Evolutionary conservation across 805 yeast species (phyloP).

Genomic region (Blastobotrys mokoenaii): DNA sequence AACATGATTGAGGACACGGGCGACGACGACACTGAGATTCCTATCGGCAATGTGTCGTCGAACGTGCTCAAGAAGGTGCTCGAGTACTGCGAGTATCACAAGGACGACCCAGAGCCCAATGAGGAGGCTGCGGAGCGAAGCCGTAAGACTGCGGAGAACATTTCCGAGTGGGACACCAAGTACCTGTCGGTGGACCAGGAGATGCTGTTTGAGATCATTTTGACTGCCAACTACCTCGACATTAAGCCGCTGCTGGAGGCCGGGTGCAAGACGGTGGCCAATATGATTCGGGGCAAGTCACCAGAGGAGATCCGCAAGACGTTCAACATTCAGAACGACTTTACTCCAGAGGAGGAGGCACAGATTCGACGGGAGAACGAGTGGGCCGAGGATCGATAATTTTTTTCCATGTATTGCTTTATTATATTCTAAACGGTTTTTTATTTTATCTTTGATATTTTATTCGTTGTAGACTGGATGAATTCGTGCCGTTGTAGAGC

Average conservation of each 20-base stretch:
- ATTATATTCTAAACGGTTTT: not conserved
- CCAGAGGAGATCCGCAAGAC: constrained; percentile 40
- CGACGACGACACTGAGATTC: constrained; percentile 61
- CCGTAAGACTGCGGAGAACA: constrained; percentile 72
- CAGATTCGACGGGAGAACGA: constrained; percentile 39
- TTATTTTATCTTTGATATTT: not conserved
- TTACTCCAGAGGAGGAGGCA: constrained; percentile 41
- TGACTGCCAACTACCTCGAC: constrained; percentile 41
- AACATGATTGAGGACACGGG: constrained; percentile 66
- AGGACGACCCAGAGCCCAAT: constrained; percentile 65
- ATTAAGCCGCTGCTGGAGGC: constrained; percentile 38
- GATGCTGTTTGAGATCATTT: constrained; percentile 40
- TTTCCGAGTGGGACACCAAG: constrained; percentile 92
- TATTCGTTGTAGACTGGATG: too few relatives aligned
- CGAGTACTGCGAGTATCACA: constrained; percentile 95
- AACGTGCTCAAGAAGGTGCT: constrained; percentile 77
- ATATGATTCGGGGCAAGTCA: constrained; percentile 39
- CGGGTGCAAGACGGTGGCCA: constrained; percentile 42
- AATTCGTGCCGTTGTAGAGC: too few relatives aligned
- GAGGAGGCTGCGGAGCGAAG: constrained; percentile 60
- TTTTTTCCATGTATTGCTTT: not conserved
- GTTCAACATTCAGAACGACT: constrained; percentile 38
- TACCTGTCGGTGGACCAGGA: constrained; percentile 84
- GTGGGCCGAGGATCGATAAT: constrained; percentile 36
- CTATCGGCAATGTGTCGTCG: constrained; percentile 78